These are phyloP conservation scores for Pisolithus albus DNA, from an alignment of 768 basidiomycete genomes.

Conservation along the genomic window DNA sequence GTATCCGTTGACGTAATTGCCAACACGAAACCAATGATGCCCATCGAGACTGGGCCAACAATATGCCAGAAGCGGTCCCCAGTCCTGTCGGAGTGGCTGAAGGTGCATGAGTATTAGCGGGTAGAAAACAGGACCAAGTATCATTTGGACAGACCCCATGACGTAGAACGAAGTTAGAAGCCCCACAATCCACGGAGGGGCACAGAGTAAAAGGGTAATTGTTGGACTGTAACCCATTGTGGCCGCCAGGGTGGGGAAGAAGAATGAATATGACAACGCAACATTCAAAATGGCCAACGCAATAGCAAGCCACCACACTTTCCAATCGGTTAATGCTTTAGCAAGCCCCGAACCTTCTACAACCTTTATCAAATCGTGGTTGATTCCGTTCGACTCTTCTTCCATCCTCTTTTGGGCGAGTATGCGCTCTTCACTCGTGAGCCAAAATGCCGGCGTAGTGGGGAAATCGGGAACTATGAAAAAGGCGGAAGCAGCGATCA, in stretches of 20 bases:
- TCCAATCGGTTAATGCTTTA: constrained; percentile 64
- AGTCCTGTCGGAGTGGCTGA: constrained; percentile 62
- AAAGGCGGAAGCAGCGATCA: constrained; percentile 42
- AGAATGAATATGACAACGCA: constrained; percentile 68
- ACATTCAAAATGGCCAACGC: constrained; percentile 48
- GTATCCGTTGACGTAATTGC: constrained; percentile 57
- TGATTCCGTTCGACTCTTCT: constrained; percentile 52
- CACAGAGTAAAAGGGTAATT: constrained; percentile 63
- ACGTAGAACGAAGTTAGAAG: constrained; percentile 50
- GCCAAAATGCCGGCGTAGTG: constrained; percentile 48
- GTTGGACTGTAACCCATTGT: constrained; percentile 63
- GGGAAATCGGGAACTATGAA: constrained; percentile 74
- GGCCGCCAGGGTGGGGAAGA: constrained; percentile 68
- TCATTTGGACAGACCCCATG: constrained; percentile 33
- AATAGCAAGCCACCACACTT: constrained; percentile 73
- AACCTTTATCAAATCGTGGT: constrained; percentile 37
- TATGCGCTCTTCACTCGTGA: constrained; percentile 47
- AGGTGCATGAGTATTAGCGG: not conserved
- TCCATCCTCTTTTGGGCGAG: constrained; percentile 53
- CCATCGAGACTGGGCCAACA: constrained; percentile 42
- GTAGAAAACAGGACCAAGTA: not conserved
- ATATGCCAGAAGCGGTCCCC: constrained; percentile 74
- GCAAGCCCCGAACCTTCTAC: constrained; percentile 38
- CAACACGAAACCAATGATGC: constrained; percentile 60
- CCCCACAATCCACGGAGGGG: constrained; percentile 66